phyloP scores from a whole-genome alignment of 495 filamentous ascomycete species.

The Xylaria cubensis region DNA sequence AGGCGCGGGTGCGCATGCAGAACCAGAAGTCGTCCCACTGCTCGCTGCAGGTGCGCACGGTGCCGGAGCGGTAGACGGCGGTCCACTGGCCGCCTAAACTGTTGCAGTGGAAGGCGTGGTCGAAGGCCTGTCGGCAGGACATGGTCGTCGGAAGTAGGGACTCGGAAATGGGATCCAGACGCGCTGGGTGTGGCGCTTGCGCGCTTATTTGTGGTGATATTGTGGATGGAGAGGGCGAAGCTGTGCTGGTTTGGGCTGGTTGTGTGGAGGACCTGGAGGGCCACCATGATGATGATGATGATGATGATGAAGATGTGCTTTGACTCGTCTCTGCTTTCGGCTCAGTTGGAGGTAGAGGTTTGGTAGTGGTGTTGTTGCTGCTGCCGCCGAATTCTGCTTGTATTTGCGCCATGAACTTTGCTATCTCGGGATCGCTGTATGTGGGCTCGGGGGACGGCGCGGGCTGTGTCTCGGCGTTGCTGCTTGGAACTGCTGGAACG shows the following conservation, averaged over 20 bases:
- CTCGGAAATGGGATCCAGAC: slow-evolving; percentile 53
- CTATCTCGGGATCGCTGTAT: slow-evolving; percentile 48
- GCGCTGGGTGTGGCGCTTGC: slow-evolving; percentile 17
- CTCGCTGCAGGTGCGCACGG: slow-evolving; percentile 72
- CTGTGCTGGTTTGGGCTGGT: slow-evolving; percentile 20
- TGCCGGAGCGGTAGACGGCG: slow-evolving; percentile 82
- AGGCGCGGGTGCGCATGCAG: slow-evolving; percentile 82
- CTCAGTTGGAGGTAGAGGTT: background rate
- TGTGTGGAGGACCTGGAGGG: slow-evolving; percentile 27
- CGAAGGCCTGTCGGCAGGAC: slow-evolving; percentile 90
- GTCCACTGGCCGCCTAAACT: slow-evolving; percentile 86
- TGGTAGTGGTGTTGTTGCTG: background rate
- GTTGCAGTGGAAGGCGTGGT: slow-evolving; percentile 94
- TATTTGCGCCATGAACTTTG: slow-evolving; percentile 50
- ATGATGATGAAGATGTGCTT: slow-evolving; percentile 19
- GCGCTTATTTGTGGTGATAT: background rate
- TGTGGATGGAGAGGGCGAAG: slow-evolving; percentile 15
- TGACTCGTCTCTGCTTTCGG: background rate
- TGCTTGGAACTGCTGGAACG: slow-evolving; percentile 24
- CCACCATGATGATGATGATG: slow-evolving; percentile 23
- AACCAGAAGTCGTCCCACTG: slow-evolving; percentile 93
- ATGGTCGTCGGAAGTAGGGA: slow-evolving; percentile 77
- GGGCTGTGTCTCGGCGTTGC: slow-evolving; percentile 21
- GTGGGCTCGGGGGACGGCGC: slow-evolving; percentile 30
- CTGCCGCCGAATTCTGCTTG: slow-evolving; percentile 38